These are phyloP conservation scores for Tylopilus subfusipes DNA, from an alignment of 768 basidiomycete species.

Conservation along the genomic window DNA sequence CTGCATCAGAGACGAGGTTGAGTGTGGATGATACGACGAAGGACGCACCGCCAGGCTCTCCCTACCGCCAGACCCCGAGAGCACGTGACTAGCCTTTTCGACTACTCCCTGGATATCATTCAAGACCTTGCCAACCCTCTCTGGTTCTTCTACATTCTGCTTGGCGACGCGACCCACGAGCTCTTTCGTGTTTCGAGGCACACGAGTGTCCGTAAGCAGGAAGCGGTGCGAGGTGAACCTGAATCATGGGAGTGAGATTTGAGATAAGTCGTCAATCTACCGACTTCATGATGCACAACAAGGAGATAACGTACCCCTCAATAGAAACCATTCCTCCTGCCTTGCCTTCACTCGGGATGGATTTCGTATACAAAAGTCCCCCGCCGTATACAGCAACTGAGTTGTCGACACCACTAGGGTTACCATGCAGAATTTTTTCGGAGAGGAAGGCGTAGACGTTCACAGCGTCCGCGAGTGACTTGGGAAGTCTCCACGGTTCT, in stretches of 20 bases:
- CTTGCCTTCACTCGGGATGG: slow-evolving; percentile 53
- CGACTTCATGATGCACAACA: not conserved
- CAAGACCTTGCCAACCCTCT: slow-evolving; percentile 72
- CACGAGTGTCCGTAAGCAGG: slow-evolving; percentile 87
- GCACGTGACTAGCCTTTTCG: slow-evolving; percentile 70
- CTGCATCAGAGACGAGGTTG: not conserved
- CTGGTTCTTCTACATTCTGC: slow-evolving; percentile 80
- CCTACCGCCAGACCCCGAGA: slow-evolving; percentile 50
- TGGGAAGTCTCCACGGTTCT: slow-evolving; percentile 55
- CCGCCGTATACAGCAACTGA: slow-evolving; percentile 91
- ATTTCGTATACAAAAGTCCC: slow-evolving; percentile 82
- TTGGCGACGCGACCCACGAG: slow-evolving; percentile 86
- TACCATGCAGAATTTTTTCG: slow-evolving; percentile 96
- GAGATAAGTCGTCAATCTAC: not conserved
- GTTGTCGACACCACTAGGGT: slow-evolving; percentile 97
- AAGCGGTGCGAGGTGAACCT: slow-evolving; percentile 92
- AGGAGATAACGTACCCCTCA: slow-evolving; percentile 59
- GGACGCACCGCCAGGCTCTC: slow-evolving; percentile 52
- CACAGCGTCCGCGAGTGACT: slow-evolving; percentile 66
- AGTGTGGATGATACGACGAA: not conserved
- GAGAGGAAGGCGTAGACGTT: slow-evolving; percentile 93
- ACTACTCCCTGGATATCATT: slow-evolving; percentile 80
- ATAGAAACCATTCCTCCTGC: slow-evolving; percentile 82
- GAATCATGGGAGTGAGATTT: not conserved
- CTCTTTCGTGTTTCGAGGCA: slow-evolving; percentile 91